These are phyloP conservation scores for Talaromyces amestolkiae DNA, from an alignment of 2,329 filamentous ascomycete genomes.

Conservation along the genomic window DNA sequence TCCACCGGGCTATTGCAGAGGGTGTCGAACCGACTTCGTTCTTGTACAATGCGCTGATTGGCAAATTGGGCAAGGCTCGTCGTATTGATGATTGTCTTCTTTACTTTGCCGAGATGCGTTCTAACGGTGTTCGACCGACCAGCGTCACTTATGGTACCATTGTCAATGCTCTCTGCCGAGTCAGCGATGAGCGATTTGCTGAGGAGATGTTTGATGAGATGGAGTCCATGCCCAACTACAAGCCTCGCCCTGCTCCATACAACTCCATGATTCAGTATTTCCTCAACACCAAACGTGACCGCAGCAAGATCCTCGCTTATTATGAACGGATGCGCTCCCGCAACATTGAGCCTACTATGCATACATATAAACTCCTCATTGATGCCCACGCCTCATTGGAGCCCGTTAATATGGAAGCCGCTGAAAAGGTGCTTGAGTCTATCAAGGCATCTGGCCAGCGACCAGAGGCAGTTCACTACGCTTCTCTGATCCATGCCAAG, in stretches of 20 bases:
- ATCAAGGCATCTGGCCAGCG: conserved; percentile 72
- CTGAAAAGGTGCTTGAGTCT: conserved; percentile 75
- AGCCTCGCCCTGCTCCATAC: conserved; percentile 93
- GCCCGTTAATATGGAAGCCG: conserved; percentile 82
- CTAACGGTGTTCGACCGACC: conserved; percentile 86
- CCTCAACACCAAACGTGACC: conserved; percentile 94
- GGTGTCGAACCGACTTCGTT: conserved; percentile 95
- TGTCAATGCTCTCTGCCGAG: conserved; percentile 94
- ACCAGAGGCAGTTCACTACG: conserved; percentile 92
- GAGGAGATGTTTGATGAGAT: conserved; percentile 99
- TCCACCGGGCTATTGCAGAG: conserved; percentile 87
- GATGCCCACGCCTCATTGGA: conserved; percentile 94
- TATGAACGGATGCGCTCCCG: conserved; percentile 90
- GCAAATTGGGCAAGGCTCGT: conserved; percentile 95
- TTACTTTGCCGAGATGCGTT: conserved; percentile 97
- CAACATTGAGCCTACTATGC: conserved; percentile 84
- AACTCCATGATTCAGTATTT: conserved; percentile 99
- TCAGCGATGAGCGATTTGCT: conserved; percentile 95
- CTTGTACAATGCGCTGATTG: conserved; percentile 96
- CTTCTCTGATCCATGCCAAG: conserved; percentile 90
- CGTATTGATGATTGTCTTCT: conserved; percentile 97
- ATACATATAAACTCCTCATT: conserved; percentile 96
- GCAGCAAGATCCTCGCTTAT: conserved; percentile 87
- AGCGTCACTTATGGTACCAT: conserved; percentile 98
- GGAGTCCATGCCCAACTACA: conserved; percentile 98